phyloP scores from a whole-genome alignment of 2,329 filamentous ascomycete genomes.

The Zymoseptoria crescenta region DNA sequence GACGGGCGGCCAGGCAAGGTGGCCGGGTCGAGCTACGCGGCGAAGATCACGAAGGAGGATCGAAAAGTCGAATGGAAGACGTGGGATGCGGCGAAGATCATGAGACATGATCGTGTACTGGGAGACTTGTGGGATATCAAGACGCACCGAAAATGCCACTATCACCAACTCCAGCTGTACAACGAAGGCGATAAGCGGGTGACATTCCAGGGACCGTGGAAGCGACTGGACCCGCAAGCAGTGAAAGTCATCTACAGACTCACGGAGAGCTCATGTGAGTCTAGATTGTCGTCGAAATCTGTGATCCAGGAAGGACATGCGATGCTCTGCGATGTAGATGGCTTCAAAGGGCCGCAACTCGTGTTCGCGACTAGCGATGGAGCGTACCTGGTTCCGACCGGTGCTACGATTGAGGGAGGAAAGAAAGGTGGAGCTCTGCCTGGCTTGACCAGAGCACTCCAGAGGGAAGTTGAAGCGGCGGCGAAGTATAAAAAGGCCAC shows the following conservation, averaged over 20 bases:
- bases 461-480: too few relatives aligned
- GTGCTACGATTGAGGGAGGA: constrained; percentile 19
- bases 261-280: too few relatives aligned
- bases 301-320: not conserved
- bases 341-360: constrained; percentile 4
- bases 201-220: constrained; percentile 21
- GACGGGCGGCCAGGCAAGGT: constrained; percentile 27
- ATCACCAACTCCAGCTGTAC: not conserved
- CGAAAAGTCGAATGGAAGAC: constrained; percentile 52
- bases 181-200: constrained; percentile 11
- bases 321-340: not conserved
- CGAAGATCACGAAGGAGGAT: constrained; percentile 63
- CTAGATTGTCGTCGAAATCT: not conserved
- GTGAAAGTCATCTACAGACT: not conserved
- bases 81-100: constrained; percentile 49
- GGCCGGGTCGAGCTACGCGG: constrained; percentile 46
- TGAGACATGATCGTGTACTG: constrained; percentile 51
- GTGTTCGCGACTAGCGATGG: constrained; percentile 17
- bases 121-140: constrained; percentile 57
- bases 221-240: not conserved
- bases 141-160: constrained; percentile 13
- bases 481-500: too few relatives aligned
- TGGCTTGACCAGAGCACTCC: too few relatives aligned
- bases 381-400: constrained; percentile 10
- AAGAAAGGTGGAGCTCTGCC: constrained; percentile 9